phyloP scores from a whole-genome alignment of 1,139 yeast species.

The Debaryomycetaceae sp. region DNA sequence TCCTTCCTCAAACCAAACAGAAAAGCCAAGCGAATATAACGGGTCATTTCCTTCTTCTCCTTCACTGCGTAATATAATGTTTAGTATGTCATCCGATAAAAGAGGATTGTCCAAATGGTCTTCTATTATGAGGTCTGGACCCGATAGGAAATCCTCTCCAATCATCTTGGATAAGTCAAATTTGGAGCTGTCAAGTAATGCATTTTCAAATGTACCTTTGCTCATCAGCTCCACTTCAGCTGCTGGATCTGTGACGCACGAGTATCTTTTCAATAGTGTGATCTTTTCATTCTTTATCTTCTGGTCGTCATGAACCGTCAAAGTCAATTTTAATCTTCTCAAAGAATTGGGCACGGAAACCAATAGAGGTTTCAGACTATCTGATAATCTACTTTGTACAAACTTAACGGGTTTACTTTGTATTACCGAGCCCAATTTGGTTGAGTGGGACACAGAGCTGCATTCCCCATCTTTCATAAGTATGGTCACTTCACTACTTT shows the following conservation, averaged over 20 bases:
- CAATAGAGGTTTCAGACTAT: not conserved
- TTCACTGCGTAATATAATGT: not conserved
- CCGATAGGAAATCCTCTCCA: not conserved
- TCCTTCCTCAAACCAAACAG: not conserved
- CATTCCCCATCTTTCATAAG: not conserved
- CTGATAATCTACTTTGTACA: not conserved
- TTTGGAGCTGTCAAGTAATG: not conserved
- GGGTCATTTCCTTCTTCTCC: constrained; percentile 1
- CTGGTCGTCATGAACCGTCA: not conserved
- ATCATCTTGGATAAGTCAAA: not conserved
- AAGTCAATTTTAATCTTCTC: not conserved
- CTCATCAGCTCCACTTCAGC: not conserved
- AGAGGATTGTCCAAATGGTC: not conserved
- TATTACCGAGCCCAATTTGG: not conserved
- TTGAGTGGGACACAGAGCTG: not conserved
- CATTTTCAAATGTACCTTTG: not conserved
- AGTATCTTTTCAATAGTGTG: too few relatives aligned
- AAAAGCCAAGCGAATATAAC: not conserved
- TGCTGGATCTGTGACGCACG: not conserved
- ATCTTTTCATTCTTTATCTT: too few relatives aligned
- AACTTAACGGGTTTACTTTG: not conserved
- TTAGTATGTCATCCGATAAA: not conserved
- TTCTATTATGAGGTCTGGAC: not conserved
- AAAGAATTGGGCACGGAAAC: not conserved
- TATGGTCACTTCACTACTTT: not conserved